Evolutionary conservation across 2,329 filamentous ascomycete species (phyloP), one percentile per base, ranked within the genome.

Genomic region (Xylariaceae sp.): DNA sequence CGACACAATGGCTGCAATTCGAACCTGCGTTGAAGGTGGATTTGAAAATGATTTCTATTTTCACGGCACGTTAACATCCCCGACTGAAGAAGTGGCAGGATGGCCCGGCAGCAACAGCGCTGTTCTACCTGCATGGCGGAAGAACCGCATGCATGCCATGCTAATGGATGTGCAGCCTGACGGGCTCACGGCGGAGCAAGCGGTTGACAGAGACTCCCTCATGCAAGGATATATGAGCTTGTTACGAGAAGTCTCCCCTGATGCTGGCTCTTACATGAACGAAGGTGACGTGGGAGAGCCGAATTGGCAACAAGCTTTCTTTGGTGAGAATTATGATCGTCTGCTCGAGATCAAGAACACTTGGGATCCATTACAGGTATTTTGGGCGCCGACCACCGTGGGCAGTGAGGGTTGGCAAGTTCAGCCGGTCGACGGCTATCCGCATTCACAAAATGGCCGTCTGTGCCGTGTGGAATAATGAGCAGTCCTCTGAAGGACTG

Each of bases 361-460:
- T 44, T 76, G 71, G 56, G 80, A 81, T 63, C 68, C 73, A 0
- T 51, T 63, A 11, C 62, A 64, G 3, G 45, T 81, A 3, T 80
- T 77, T 43, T 77, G 77, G 56, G 75, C 74, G 33, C 66, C 65
- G 2, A 72, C 69, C 6, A 75, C 66, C 11, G 77, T 81, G 10
- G 79, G 78, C 0, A 78, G 74, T 53, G 76, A 80, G 45, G 65
- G 62, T 5, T 82, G 77, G 77, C 61, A 59, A 18, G 69, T 71
- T 44, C 40, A 38, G 1, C 39, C 47, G 1, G 51, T 54, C n/a
- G 54, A 58, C 44, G 57, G 58, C 15, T 60, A 61, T 48, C 40
- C 55, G 0, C 52, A 45, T 47, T 59, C 60, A 30, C 59, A 62
- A 54, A 60, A 62, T 39, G 60, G 60, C 45, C 47, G 47, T 43